Evolutionary conservation across 106 monocot species (phyloP).

Genomic region (Amphibolis antarctica): DNA sequence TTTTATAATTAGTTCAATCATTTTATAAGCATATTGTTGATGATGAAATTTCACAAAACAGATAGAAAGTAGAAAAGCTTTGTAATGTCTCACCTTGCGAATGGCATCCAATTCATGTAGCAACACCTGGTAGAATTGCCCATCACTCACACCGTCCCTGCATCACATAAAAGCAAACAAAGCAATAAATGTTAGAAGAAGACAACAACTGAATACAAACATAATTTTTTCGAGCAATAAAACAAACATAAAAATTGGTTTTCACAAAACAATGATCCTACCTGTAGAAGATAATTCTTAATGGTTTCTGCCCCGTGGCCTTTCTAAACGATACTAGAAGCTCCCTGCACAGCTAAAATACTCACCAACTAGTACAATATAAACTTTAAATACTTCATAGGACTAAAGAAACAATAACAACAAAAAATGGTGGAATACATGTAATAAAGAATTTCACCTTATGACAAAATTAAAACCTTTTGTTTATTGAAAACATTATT

Average conservation of each 20-base stretch:
- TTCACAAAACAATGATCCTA: constrained; percentile 3
- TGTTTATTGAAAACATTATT: too few species aligned
- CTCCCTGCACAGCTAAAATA: constrained; percentile 35
- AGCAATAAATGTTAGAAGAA: background rate
- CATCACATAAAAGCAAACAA: background rate
- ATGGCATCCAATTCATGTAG: constrained; percentile 89
- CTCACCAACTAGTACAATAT: too few species aligned
- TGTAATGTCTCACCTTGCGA: constrained; percentile 50
- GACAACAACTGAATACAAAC: background rate
- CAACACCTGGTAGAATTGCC: constrained; percentile 82
- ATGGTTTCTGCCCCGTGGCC: constrained; percentile 70
- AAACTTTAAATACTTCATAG: background rate
- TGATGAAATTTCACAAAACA: background rate
- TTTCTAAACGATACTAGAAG: constrained; percentile 76
- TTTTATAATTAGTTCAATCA: background rate
- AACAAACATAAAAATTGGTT: too few species aligned
- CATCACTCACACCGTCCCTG: constrained; percentile 91
- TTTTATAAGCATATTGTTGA: background rate
- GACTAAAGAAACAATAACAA: background rate
- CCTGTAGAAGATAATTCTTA: constrained; percentile 89
- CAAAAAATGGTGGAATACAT: background rate
- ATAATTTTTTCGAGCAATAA: background rate
- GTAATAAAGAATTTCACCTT: too few species aligned
- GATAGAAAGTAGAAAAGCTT: background rate
- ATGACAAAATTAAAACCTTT: too few species aligned